These are phyloP conservation scores for Curvularia eragrostidis DNA, from an alignment of 2,329 filamentous ascomycete genomes.

Conservation along the genomic window DNA sequence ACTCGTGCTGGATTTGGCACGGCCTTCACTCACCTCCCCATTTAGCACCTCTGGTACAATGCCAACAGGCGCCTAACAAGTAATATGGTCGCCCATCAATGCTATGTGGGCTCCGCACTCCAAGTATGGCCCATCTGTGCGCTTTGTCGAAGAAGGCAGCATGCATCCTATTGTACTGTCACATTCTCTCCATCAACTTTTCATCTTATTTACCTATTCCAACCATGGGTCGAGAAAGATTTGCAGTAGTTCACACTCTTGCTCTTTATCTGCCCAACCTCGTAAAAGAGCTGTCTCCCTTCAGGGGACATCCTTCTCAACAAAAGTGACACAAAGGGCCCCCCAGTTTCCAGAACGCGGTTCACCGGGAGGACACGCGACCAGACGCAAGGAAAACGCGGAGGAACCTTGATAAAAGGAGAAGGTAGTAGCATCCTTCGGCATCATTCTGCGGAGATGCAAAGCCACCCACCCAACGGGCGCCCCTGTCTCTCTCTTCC, in stretches of 20 bases:
- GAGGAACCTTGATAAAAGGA: slow-evolving; percentile 11
- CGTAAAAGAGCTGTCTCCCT: not conserved
- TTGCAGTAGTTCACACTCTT: slow-evolving; percentile 4
- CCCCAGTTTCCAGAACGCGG: slow-evolving; percentile 15
- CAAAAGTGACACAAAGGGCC: not conserved
- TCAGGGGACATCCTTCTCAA: slow-evolving; percentile 10
- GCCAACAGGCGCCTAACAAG: not conserved
- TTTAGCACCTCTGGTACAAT: slow-evolving; percentile 3
- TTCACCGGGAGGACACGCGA: slow-evolving; percentile 16
- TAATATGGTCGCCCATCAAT: slow-evolving; percentile 4
- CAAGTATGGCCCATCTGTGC: not conserved
- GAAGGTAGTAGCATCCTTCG: slow-evolving; percentile 10
- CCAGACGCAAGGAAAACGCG: not conserved
- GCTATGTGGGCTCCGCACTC: not conserved
- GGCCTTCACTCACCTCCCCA: slow-evolving; percentile 3
- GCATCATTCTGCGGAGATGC: slow-evolving; percentile 4
- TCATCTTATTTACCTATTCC: not conserved
- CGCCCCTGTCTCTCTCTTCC: not conserved
- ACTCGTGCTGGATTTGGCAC: slow-evolving; percentile 3
- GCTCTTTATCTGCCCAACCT: not conserved
- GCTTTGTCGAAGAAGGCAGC: not conserved
- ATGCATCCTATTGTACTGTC: not conserved
- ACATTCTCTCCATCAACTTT: not conserved
- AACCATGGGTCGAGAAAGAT: not conserved
- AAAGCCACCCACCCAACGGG: not conserved